Base-by-base conservation (phyloP, 2,329 filamentous ascomycete species). In the Hawksworthiomyces lignivorus region DNA sequence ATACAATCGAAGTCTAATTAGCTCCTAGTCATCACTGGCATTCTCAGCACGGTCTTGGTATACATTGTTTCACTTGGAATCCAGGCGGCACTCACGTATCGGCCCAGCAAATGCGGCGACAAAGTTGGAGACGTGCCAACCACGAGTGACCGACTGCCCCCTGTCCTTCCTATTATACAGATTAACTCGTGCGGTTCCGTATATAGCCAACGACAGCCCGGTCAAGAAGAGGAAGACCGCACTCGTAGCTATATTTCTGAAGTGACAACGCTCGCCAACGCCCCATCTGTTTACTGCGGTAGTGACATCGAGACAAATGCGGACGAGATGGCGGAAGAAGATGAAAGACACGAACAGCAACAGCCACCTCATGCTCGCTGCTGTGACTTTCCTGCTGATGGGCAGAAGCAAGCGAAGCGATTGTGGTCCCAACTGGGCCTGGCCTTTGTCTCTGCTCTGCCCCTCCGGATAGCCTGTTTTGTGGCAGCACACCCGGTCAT, bases 11-110 rank as follows among this genome's bases (percentile, higher is more conserved):
- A 22, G 15, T 14, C 18, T 17, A 9, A 22, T 2, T n/a, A 9
- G 18, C 10, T 18, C 8, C 4, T 33, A 62, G 60, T 56, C 4
- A 39, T 61, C 7, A 61, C 57, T 9, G 60, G 58, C 6, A 17
- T 61, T 14, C 41, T 62, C 35, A 61, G 57, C 43, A 56, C 57
- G 1, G 30, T 53, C 0, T 26, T 50, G 0, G 51, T 61, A 3
- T 62, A 59, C 39, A 19, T 48, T 2, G 27, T 60, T 10, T 50
- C 59, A 1, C 47, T 56, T 9, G 44, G 50, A 0, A 27, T 60
- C 1, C 59, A 62, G 28, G 47, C 43, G 2, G 27, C 50, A 3
- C 47, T 54, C 26, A 37, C 40, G 39, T 29, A 34, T 17, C 17
- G 32, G 17, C 7, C 10, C 20, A 21, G 8, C 18, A 28, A 28